Evolutionary conservation across 306 rosid genomes (phyloP).

Genomic region (Spatholobus suberectus): DNA sequence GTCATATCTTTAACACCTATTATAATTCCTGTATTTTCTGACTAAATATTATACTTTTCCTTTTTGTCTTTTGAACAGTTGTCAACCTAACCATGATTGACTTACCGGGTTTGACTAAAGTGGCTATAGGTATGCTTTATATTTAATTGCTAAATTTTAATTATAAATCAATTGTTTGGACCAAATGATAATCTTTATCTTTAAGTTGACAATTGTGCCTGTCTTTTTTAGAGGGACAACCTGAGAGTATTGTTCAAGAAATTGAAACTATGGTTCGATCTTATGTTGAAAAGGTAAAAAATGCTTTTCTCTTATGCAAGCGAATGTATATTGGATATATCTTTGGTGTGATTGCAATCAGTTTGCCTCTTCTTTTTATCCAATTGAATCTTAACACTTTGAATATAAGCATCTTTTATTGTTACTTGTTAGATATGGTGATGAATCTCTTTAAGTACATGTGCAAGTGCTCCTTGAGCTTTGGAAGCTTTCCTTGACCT

Average conservation of each 20-base stretch:
- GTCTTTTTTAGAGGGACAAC: conserved; percentile 83
- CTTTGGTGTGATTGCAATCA: background rate
- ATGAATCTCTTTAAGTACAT: background rate
- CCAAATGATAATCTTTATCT: conserved; percentile 5
- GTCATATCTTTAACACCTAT: too few relatives aligned
- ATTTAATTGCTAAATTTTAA: background rate
- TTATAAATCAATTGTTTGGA: background rate
- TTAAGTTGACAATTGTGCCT: conserved; percentile 3
- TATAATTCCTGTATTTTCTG: conserved; percentile 23
- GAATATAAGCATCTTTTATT: conserved; percentile 5
- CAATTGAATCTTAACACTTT: conserved; percentile 24
- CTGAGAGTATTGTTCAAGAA: conserved; percentile 90
- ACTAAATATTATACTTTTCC: background rate
- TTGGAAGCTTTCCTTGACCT: background rate
- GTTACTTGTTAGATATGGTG: background rate
- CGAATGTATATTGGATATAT: background rate
- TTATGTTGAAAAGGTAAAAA: conserved; percentile 83
- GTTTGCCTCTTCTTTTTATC: conserved; percentile 7
- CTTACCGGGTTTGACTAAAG: conserved; percentile 96
- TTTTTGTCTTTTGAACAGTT: conserved; percentile 60
- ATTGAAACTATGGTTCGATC: conserved; percentile 89
- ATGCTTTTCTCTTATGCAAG: background rate
- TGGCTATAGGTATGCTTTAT: conserved; percentile 81
- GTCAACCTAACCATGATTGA: conserved; percentile 95
- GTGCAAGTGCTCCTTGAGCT: background rate